Conservation (phyloP, 2,329 filamentous ascomycete species). For the Colletotrichum theobromicola region DNA sequence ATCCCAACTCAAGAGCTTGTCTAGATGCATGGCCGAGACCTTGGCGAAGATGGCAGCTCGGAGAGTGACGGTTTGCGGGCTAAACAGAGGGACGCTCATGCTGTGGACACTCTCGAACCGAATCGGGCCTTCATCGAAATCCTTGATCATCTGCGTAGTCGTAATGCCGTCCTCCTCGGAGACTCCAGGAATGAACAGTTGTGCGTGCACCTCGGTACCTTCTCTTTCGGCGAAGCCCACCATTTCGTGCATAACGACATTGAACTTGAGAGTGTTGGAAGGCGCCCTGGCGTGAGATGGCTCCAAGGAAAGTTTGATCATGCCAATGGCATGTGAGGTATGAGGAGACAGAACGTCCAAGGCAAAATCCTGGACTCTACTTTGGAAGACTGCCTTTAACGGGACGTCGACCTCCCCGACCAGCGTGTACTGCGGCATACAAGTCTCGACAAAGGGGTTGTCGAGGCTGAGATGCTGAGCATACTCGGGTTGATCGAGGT, state of each 20-base stretch:
- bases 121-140: constrained; percentile 91
- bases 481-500: constrained; percentile 93
- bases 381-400: constrained; percentile 90
- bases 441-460: constrained; percentile 90
- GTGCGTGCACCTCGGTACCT: constrained; percentile 93
- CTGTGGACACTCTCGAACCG: constrained; percentile 98
- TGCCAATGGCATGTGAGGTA: constrained; percentile 87
- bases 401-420: constrained; percentile 94
- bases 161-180: constrained; percentile 91
- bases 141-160: constrained; percentile 91
- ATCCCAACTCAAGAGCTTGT: constrained; percentile 98
- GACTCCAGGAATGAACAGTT: constrained; percentile 92
- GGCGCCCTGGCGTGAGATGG: constrained; percentile 93
- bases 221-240: constrained; percentile 94
- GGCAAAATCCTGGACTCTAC: constrained; percentile 90
- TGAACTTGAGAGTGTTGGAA: constrained; percentile 93
- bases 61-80: constrained; percentile 75
- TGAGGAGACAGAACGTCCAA: constrained; percentile 92
- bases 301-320: constrained; percentile 88
- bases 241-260: constrained; percentile 97
- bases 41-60: constrained; percentile 91
- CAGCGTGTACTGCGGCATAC: constrained; percentile 90
- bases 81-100: constrained; percentile 89
- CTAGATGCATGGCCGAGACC: constrained; percentile 91
- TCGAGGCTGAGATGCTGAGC: constrained; percentile 90